These are phyloP conservation scores for Starmerella vitae DNA, from an alignment of 805 yeast species.

Conservation along the genomic window DNA sequence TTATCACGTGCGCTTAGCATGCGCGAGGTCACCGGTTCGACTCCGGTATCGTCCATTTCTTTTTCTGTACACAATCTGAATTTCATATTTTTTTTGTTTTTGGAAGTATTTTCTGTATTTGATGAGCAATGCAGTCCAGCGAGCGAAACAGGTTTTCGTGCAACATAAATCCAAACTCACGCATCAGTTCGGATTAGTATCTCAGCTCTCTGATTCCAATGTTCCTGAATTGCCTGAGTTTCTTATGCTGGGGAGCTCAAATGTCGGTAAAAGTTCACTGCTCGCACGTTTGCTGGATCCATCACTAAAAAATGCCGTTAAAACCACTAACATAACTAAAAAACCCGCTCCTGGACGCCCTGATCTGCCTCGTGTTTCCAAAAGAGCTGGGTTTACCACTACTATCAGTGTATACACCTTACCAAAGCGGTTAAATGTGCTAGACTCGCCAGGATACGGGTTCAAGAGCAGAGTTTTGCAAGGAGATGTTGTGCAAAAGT, in stretches of 20 bases:
- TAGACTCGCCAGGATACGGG: conserved; percentile 92
- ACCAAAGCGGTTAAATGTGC: conserved; percentile 47
- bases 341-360: conserved; percentile 19
- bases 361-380: conserved; percentile 34
- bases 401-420: conserved; percentile 60
- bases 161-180: conserved; percentile 20
- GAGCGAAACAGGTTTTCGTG: conserved; percentile 23
- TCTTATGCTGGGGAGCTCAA: conserved; percentile 64
- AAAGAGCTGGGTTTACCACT: conserved; percentile 42
- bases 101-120: no score
- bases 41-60: no score
- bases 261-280: conserved; percentile 75
- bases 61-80: no score
- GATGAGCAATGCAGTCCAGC: conserved; percentile 20
- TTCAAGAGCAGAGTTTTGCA: conserved; percentile 48
- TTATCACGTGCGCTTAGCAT: no score
- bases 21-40: no score
- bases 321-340: conserved; percentile 1
- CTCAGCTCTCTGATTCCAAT: conserved; percentile 16
- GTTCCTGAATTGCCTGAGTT: conserved; percentile 48
- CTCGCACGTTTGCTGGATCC: conserved; percentile 40
- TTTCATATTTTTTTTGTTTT: no score
- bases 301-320: conserved; percentile 23
- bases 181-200: conserved; percentile 25
- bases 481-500: conserved; percentile 55